These are phyloP conservation scores for Kwoniella shivajii DNA, from an alignment of 1,284 basidiomycete species.

Conservation along the genomic window DNA sequence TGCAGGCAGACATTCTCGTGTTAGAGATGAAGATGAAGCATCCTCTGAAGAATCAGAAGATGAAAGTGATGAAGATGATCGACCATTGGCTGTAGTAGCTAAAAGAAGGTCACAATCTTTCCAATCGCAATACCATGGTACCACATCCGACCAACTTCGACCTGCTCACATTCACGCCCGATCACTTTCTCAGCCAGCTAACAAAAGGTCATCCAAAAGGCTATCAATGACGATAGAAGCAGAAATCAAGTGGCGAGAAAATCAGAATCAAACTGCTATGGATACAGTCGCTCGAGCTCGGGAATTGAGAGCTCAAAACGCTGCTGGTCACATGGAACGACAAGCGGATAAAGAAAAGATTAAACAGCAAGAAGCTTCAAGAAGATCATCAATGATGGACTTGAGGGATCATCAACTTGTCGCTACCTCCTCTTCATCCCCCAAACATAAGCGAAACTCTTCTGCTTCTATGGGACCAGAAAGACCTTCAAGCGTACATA, in stretches of 20 bases:
- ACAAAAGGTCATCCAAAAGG: conserved; percentile 1
- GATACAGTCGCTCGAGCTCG: conserved; percentile 34
- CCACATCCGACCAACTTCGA: neutral
- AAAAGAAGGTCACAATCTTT: conserved; percentile 12
- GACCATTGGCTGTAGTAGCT: conserved; percentile 12
- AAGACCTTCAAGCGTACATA: conserved; percentile 1
- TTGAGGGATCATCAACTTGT: neutral
- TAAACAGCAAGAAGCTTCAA: conserved; percentile 12
- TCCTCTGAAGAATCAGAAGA: conserved; percentile 3
- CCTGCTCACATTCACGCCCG: conserved; percentile 6
- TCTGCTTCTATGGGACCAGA: neutral
- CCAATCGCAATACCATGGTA: conserved; percentile 1
- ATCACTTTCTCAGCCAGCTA: conserved; percentile 9
- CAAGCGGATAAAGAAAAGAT: conserved; percentile 25
- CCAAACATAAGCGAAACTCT: conserved; percentile 13
- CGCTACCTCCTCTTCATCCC: neutral
- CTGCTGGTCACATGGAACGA: conserved; percentile 33
- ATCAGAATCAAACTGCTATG: conserved; percentile 24
- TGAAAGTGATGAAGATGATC: conserved; percentile 12
- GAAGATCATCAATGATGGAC: conserved; percentile 8
- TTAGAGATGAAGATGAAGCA: neutral
- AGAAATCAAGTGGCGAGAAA: conserved; percentile 4
- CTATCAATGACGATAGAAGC: neutral
- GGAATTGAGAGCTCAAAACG: conserved; percentile 34
- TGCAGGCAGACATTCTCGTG: conserved; percentile 3